phyloP scores from a whole-genome alignment of 495 filamentous ascomycete species.

The Rusavskia elegans region DNA sequence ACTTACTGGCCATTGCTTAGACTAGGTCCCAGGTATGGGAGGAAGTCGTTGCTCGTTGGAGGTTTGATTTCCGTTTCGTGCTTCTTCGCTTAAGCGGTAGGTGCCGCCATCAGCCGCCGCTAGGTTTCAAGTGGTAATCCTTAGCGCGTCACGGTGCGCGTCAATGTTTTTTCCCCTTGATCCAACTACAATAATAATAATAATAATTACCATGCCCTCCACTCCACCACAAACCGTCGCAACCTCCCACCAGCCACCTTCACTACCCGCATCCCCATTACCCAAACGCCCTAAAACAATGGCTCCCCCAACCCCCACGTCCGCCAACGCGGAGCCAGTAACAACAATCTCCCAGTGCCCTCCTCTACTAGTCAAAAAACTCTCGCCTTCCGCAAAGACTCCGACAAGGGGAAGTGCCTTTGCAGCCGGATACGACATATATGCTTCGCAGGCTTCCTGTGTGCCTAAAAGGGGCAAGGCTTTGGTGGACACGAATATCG shows the following conservation, averaged over 20 bases:
- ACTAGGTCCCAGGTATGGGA: neutral
- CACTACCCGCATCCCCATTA: constrained; percentile 43
- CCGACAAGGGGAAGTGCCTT: constrained; percentile 82
- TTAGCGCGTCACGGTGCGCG: too few relatives aligned
- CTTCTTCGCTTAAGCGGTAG: too few relatives aligned
- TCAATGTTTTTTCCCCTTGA: too few relatives aligned
- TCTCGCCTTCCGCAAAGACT: constrained; percentile 51
- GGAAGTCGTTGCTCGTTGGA: neutral
- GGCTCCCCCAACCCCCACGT: constrained; percentile 14
- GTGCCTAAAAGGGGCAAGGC: constrained; percentile 73
- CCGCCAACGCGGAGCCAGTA: constrained; percentile 17
- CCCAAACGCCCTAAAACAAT: constrained; percentile 45
- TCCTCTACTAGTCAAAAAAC: constrained; percentile 70
- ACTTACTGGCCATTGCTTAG: neutral
- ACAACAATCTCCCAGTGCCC: constrained; percentile 28
- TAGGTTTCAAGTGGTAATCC: too few relatives aligned
- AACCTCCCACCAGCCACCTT: constrained; percentile 27
- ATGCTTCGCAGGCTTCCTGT: constrained; percentile 51
- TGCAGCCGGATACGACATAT: constrained; percentile 88
- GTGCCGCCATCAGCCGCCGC: too few relatives aligned
- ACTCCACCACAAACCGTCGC: too few relatives aligned
- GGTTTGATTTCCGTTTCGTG: neutral
- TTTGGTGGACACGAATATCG: constrained; percentile 77
- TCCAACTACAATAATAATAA: too few relatives aligned
- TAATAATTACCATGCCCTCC: too few relatives aligned